Evolutionary conservation across 768 basidiomycete genomes (phyloP), one percentile per base, ranked within the genome.

Genomic region (Rhodotorula toruloides): DNA sequence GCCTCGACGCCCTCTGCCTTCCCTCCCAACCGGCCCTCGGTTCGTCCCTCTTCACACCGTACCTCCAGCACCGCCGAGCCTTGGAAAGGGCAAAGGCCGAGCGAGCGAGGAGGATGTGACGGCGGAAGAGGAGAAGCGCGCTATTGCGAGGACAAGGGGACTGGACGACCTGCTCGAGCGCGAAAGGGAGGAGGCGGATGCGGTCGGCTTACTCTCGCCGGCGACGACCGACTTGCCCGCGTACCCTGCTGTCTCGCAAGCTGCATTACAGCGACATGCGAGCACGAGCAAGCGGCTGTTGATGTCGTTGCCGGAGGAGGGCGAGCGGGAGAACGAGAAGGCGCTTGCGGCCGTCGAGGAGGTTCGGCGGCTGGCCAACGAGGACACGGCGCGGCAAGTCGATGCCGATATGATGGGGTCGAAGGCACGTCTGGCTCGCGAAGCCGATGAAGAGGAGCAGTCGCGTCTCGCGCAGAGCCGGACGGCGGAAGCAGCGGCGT

Each of bases 31-130:
- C 21, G 17, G 17, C 19, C 3, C 48, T 2, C 47, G 58, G 27
- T 59, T 59, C 48, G 39, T 48, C n/a, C 57, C 44, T 6, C 57
- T 58, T 2, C 57, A 58, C 27, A n/a, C 46, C 58, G 3, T 27
- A 25, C 27, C 17, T 21, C 19, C 48, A 7, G 4, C 12, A 9
- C 34, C 36, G 52, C 16, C n/a, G 13, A 27, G 11, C 17, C 1
- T 9, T 1, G n/a, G 1, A 1, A 29, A 55, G 40, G 39, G 39
- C n/a, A 31, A 55, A 27, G 39, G 4, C 16, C 40, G 54, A 12
- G 40, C 1, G 29, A 31, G 4, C 44, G 44, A 21, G 44, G 14
- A 25, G 22, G 17, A 11, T n/a, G n/a, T 36, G 22, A 25, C 53
- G 7, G 53, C 37, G 2, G 53, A 37, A 37, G 54, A 55, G 40